Evolutionary conservation across 2,329 filamentous ascomycete genomes (phyloP).

Genomic region (Hymenoscyphus infarciens): DNA sequence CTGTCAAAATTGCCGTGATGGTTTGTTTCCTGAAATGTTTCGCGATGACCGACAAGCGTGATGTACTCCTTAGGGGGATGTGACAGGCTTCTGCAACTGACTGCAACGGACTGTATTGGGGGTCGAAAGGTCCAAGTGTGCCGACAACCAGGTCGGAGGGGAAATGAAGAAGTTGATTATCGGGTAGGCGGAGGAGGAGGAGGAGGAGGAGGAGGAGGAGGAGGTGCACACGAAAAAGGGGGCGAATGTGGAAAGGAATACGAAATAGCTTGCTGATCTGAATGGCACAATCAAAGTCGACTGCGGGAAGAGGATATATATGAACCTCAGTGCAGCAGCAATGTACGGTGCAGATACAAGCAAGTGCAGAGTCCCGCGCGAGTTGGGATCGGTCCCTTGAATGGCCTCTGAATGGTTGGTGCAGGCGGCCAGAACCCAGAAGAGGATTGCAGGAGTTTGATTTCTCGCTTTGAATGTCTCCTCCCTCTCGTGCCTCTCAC

Average conservation of each 20-base stretch:
- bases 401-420: constrained; percentile 11
- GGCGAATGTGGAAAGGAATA: constrained; percentile 1
- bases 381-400: constrained; percentile 3
- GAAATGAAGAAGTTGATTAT: not conserved
- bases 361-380: constrained; percentile 2
- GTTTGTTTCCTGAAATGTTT: constrained; percentile 29
- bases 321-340: constrained; percentile 6
- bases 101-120: constrained; percentile 14
- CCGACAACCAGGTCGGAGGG: constrained; percentile 19
- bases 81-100: constrained; percentile 13
- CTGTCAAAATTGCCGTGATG: not conserved
- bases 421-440: constrained; percentile 5
- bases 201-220: not conserved
- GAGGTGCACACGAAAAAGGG: not conserved
- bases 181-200: constrained; percentile 7
- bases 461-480: constrained; percentile 10
- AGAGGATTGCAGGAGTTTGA: constrained; percentile 12
- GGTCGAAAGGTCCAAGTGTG: not conserved
- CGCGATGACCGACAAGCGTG: constrained; percentile 16
- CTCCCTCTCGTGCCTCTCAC: constrained; percentile 5
- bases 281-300: not conserved
- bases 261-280: constrained; percentile 2
- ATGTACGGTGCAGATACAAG: not conserved
- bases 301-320: constrained; percentile 15
- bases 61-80: constrained; percentile 25